A percentile compares a stretch with the other conserved stretches of the same genome.
These are phyloP conservation scores for Coriaria nepalensis DNA, from an alignment of 306 rosid species.

Conservation along the genomic window DNA sequence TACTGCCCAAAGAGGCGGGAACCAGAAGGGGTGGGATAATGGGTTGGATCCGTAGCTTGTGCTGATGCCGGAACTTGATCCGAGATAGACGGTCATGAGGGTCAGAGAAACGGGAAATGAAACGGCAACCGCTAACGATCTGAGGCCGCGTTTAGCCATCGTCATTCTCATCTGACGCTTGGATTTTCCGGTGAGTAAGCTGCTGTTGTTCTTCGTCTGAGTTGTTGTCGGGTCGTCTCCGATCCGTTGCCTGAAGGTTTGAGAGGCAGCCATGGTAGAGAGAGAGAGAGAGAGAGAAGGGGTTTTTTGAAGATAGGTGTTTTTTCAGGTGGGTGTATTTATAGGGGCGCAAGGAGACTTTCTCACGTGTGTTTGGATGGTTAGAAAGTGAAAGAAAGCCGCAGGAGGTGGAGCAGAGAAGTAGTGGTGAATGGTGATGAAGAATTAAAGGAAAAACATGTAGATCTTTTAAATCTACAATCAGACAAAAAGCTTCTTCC, in stretches of 20 bases:
- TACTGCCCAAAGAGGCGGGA: conserved; percentile 49
- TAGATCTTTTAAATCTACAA: too few species aligned
- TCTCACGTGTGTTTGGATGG: background rate
- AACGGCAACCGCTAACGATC: conserved; percentile 36
- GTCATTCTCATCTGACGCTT: conserved; percentile 15
- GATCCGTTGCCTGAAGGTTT: background rate
- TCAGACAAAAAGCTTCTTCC: too few species aligned
- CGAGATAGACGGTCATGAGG: conserved; percentile 23
- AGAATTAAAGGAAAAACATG: too few species aligned
- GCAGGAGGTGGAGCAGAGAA: too few species aligned
- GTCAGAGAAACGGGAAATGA: conserved; percentile 38
- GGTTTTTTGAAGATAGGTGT: background rate
- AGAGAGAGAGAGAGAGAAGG: background rate
- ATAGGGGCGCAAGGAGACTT: background rate
- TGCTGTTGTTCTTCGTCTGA: too few species aligned
- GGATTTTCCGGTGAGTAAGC: background rate
- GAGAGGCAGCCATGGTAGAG: background rate
- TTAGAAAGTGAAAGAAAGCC: background rate
- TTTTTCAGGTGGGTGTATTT: background rate
- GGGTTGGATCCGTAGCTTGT: background rate
- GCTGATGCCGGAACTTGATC: too few species aligned
- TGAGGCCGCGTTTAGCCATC: conserved; percentile 70
- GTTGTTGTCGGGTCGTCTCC: background rate
- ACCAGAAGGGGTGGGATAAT: conserved; percentile 42
- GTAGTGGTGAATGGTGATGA: too few species aligned